Evolutionary conservation across 1,284 basidiomycete genomes (phyloP), one percentile per base, ranked within the genome.

Genomic region (Apiotrichum gracile): DNA sequence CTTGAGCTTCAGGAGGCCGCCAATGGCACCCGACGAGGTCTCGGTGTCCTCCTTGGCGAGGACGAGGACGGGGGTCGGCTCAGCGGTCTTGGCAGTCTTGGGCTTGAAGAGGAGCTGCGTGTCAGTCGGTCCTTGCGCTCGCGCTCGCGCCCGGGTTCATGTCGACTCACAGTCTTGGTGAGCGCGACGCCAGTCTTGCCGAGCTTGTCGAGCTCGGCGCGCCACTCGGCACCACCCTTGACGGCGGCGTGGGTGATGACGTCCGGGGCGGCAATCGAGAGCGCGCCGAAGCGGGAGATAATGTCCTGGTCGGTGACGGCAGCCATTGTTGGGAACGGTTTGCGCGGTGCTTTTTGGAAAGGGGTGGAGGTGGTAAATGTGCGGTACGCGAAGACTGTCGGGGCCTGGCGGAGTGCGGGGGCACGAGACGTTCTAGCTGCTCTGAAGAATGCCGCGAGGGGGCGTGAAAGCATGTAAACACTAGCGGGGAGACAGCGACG

Each of bases 1-100:
- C 78, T 96, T 94, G 74, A 96, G 76, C 67, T 85, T 85, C 58
- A 97, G 80, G 69, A 85, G 85, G 76, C 88, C 88, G 40, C 83
- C 88, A 58, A 96, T 81, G 10, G 85, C 81, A 4, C 77, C 80
- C 1, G 88, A 86, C 67, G 76, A 68, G 19, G 87, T 88, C 68
- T 92, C 87, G 17, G 89, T 89, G 38, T 82, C 79, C 66, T 94
- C 90, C 64, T 84, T 80, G 9, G 90, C 88, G 68, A 97, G 82
- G 55, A 94, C 85, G 49, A 97, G 82, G 49, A 96, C 84, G 8
- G 91, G 92, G 51, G 89, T 82, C 1, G 90, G 84, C 25, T 82
- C 83, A 7, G 88, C 90, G 0, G 82, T 82, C 76, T 96, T 96
- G 45, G 91, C 87, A 1, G 91, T 91, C 65, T 75, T 76, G 55